Conservation (phyloP, 106 monocot species). For the Dioscorea zingiberensis region DNA sequence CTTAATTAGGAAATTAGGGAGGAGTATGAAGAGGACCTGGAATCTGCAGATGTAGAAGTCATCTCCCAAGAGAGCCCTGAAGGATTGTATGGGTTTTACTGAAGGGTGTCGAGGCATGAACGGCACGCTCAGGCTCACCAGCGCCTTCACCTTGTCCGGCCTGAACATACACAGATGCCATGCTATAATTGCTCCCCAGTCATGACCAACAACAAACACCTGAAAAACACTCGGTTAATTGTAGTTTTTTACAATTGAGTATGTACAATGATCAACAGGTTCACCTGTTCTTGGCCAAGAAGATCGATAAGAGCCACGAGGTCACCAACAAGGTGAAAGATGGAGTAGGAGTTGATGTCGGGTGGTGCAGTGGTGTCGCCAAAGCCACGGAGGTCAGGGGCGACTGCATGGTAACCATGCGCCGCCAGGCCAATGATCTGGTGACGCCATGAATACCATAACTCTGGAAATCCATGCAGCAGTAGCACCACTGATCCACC, state of each 20-base stretch:
- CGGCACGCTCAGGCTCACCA: conserved; percentile 37
- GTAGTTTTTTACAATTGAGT: too few species aligned
- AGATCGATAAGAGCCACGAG: conserved; percentile 19
- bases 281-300: conserved; percentile 20
- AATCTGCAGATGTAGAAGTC: conserved; percentile 43
- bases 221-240: too few species aligned
- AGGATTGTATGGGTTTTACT: conserved; percentile 15
- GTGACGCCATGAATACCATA: conserved; percentile 79
- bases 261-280: too few species aligned
- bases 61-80: conserved; percentile 34
- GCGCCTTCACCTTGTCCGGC: too few species aligned
- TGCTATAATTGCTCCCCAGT: too few species aligned
- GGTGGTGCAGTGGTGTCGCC: conserved; percentile 40
- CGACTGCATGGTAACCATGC: conserved; percentile 46
- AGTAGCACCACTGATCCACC: conserved; percentile 41
- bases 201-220: conserved; percentile 55
- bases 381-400: conserved; percentile 66
- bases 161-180: too few species aligned
- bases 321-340: conserved; percentile 45
- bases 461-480: conserved; percentile 72
- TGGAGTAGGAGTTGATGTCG: conserved; percentile 10
- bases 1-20: background rate
- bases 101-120: conserved; percentile 20
- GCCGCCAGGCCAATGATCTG: conserved; percentile 40
- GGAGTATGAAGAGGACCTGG: conserved; percentile 24